Evolutionary conservation across 441 rosid genomes (phyloP).

Genomic region (Omphalea diandra): DNA sequence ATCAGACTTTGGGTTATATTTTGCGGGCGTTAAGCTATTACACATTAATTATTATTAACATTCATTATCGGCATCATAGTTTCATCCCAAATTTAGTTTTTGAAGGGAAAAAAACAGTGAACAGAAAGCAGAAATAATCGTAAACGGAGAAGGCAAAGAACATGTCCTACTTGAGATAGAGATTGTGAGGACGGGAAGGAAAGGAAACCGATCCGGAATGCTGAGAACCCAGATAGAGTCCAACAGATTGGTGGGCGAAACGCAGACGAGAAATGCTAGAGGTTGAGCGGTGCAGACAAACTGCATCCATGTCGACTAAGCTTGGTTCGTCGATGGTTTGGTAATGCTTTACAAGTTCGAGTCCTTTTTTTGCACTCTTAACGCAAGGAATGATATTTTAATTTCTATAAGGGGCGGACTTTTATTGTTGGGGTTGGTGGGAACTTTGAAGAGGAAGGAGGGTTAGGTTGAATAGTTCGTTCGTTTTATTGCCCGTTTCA

Average conservation of each 20-base stretch:
- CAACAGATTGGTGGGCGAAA: background rate
- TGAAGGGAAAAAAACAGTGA: background rate
- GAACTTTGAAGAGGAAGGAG: background rate
- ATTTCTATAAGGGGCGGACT: background rate
- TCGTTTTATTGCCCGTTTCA: background rate
- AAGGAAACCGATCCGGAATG: conserved; percentile 43
- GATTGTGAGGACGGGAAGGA: conserved; percentile 24
- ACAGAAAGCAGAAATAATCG: background rate
- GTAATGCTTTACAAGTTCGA: background rate
- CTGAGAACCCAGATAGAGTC: conserved; percentile 8
- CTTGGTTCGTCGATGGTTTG: too few relatives aligned
- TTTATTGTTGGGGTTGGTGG: conserved; percentile 3
- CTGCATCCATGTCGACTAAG: conserved; percentile 24
- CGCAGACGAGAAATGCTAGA: conserved; percentile 12
- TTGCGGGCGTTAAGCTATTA: too few relatives aligned
- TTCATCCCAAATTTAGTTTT: background rate
- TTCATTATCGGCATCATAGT: too few relatives aligned
- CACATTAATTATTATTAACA: too few relatives aligned
- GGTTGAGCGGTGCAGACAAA: conserved; percentile 15
- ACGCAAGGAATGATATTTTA: background rate
- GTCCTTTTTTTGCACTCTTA: background rate
- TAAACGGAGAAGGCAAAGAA: background rate
- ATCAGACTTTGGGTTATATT: too few relatives aligned
- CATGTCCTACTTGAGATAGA: conserved; percentile 42
- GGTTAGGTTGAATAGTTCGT: background rate